A percentile compares a stretch with the other conserved stretches of the same genome.
These are phyloP conservation scores for Melampsora americana DNA, from an alignment of 1,284 basidiomycete genomes.

Conservation along the genomic window DNA sequence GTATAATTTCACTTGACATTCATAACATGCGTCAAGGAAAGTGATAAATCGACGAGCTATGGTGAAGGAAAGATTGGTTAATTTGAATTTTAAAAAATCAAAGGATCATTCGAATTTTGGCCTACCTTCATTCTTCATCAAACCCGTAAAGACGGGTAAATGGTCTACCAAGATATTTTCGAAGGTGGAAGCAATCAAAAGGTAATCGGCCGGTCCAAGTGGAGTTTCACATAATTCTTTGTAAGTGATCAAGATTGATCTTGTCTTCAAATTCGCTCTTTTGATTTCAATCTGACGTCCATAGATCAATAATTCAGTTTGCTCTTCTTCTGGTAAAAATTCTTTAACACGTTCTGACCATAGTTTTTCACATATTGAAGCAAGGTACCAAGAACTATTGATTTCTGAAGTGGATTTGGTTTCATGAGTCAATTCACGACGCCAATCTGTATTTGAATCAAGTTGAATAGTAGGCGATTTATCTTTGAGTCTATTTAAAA, in stretches of 20 bases:
- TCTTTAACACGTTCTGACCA: conserved; percentile 9
- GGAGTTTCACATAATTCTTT: conserved; percentile 49
- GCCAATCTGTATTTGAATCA: conserved; percentile 22
- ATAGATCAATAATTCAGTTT: conserved; percentile 29
- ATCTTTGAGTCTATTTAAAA: conserved; percentile 26
- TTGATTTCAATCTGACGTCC: conserved; percentile 18
- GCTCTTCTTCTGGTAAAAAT: neutral
- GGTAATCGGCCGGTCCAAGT: conserved; percentile 68
- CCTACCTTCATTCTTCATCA: conserved; percentile 64
- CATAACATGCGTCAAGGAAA: conserved; percentile 37
- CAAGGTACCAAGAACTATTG: neutral
- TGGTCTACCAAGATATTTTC: conserved; percentile 63
- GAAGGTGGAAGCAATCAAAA: conserved; percentile 64
- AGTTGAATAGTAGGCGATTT: conserved; percentile 31
- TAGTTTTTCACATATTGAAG: neutral
- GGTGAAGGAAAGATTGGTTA: neutral
- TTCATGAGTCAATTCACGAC: conserved; percentile 4
- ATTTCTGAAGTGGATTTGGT: neutral
- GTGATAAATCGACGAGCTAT: conserved; percentile 32
- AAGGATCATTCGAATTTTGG: no score
- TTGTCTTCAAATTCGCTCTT: conserved; percentile 1
- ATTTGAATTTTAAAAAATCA: no score
- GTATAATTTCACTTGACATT: conserved; percentile 24
- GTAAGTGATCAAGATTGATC: conserved; percentile 21
- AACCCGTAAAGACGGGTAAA: conserved; percentile 63